A percentile compares a stretch with the other conserved stretches of the same genome.
These are phyloP conservation scores for Antarctomyces pellizariae DNA, from an alignment of 495 filamentous ascomycete species.

Conservation along the genomic window DNA sequence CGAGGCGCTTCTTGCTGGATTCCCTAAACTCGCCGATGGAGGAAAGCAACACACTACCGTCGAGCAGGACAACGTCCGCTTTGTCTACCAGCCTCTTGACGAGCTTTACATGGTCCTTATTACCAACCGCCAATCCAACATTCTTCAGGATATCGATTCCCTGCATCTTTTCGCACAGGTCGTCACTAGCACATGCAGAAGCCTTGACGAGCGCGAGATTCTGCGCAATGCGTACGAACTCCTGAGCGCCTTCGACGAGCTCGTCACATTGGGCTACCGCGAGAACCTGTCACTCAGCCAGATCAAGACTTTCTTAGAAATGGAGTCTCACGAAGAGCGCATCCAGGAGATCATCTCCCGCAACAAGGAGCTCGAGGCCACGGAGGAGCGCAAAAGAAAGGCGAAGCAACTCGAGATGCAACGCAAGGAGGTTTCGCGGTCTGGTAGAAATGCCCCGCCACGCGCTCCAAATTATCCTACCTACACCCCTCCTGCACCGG, in stretches of 20 bases:
- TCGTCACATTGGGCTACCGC: constrained; percentile 82
- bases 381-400: constrained; percentile 90
- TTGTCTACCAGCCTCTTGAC: constrained; percentile 95
- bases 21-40: constrained; percentile 87
- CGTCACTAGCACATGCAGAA: constrained; percentile 87
- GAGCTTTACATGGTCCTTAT: constrained; percentile 99
- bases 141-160: constrained; percentile 95
- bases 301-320: constrained; percentile 96
- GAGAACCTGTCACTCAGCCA: constrained; percentile 87
- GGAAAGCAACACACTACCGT: constrained; percentile 93
- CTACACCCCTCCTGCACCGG: constrained; percentile 60
- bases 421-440: constrained; percentile 62
- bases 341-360: constrained; percentile 93
- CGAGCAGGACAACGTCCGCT: constrained; percentile 97
- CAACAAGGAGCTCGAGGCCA: constrained; percentile 97
- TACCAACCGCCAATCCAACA: constrained; percentile 97
- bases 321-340: constrained; percentile 96
- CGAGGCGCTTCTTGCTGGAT: constrained; percentile 85
- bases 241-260: constrained; percentile 85
- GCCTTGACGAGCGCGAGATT: constrained; percentile 85
- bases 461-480: constrained; percentile 66
- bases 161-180: constrained; percentile 95
- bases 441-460: constrained; percentile 26
- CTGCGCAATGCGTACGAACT: constrained; percentile 84
- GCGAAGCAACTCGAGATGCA: constrained; percentile 97